Conservation (phyloP, 371 early-diverging fungal genomes). For the Smittium culicis region DNA sequence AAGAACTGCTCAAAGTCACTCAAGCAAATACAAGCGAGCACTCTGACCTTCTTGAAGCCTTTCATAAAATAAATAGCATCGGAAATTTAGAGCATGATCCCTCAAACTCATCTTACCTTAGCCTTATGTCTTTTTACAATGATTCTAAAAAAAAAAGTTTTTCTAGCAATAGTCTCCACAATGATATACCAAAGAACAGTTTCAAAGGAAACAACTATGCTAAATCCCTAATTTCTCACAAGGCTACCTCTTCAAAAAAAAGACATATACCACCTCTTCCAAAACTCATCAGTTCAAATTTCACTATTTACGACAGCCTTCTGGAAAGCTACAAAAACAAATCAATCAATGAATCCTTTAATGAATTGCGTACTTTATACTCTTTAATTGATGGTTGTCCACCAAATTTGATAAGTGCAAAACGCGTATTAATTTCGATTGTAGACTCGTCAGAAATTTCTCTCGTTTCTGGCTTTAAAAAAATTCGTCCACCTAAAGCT, state of each 20-base stretch:
- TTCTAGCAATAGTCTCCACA: neutral
- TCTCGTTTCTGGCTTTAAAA: neutral
- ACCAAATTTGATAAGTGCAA: constrained; percentile 32
- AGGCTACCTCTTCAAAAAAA: neutral
- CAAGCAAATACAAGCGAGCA: constrained; percentile 24
- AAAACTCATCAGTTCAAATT: no score
- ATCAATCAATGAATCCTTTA: constrained; percentile 21
- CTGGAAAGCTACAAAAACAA: neutral
- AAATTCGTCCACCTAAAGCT: no score
- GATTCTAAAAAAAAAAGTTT: neutral
- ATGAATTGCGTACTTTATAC: constrained; percentile 27
- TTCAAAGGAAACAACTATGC: neutral
- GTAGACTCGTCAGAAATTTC: constrained; percentile 24
- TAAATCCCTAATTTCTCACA: neutral
- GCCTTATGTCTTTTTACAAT: neutral
- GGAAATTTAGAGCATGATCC: constrained; percentile 6
- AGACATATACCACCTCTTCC: no score
- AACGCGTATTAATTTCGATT: constrained; percentile 27
- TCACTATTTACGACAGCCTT: no score
- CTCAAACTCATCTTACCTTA: neutral
- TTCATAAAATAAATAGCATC: constrained; percentile 28
- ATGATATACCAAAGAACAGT: neutral
- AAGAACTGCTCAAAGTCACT: constrained; percentile 25
- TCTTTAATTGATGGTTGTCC: constrained; percentile 30
- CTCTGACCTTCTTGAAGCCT: constrained; percentile 23